Evolutionary conservation across 371 early-diverging fungal genomes (phyloP), one percentile per base, ranked within the genome.

Genomic region (Mucor circinelloides): DNA sequence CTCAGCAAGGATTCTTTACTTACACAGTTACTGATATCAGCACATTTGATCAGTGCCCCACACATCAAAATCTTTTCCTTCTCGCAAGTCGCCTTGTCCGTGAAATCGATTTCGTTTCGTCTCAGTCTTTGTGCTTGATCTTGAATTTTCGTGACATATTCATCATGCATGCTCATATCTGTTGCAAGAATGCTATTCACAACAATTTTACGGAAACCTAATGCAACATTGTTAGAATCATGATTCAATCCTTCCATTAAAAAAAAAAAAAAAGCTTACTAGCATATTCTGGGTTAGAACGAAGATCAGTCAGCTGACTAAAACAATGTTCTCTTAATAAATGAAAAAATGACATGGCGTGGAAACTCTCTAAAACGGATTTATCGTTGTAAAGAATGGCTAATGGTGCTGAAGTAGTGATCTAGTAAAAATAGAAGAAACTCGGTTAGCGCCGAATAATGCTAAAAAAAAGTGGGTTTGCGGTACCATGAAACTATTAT

Each of bases 291-390:
- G 75, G 69, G 55, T 71, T 66, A 13, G 64, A 31, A 44, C 64
- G 66, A 64, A 71, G 44, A 27, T 85, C 85, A 28, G 84, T 85
- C 63, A 84, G 74, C 23, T 80, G 72, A 62, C 82, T 74, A 66
- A 89, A 89, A 12, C 88, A 86, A 63, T 85, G 80, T 28, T 73
- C 79, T 64, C 83, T 76, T 75, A 98, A 83, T 10, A 97, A 75
- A 70, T 90, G 87, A 77, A 94, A 95, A 50, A 96, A 90, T 6
- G 93, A 85, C 77, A 93, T 90, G 3, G 93, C 88, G 74, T 98
- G 99, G 77, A 93, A 95, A 76, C 94, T 96, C 80, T 98, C 99
- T 17, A 98, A 83, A 6, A 96, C 94, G 0, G 96, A 92, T 64
- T 89, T 87, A 82, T 96, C 96, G 76, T 97, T 96, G 84, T 97